Base-by-base conservation (phyloP, 2,329 filamentous ascomycete genomes). In the Pestalotiopsis sp. region DNA sequence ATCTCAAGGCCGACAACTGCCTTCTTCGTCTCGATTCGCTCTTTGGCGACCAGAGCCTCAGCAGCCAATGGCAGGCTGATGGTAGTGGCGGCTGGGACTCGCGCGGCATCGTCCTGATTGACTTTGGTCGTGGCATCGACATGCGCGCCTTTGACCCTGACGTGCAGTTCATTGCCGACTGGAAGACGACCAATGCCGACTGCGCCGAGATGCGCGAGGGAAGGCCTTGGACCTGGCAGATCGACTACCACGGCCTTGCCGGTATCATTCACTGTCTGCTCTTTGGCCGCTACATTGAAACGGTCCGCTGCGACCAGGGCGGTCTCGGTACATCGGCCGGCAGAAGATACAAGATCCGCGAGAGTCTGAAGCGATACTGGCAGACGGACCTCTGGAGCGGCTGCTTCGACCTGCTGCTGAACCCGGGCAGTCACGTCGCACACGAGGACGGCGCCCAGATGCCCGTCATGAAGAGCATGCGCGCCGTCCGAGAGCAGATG, bases 131-230 rank as follows among this genome's bases (percentile, higher is more conserved):
- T 1, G 93, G 90, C 64, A 97, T 99, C 78, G 96, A 99, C 81
- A 97, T 98, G 93, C 90, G 89, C 68, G 90, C 89, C 3, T 99
- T 98, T 83, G 81, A 82, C 3, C 86, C 91, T 0, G 88, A 91
- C 57, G 93, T 95, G 12, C 91, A 91, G 73, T 99, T 99, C 84
- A 90, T 98, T 69, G 96, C 95, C 0, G 96, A 99, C 82, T 99
- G 96, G 96, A 93, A 96, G 80, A 94, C 93, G 0, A 89, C 88
- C 17, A 87, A 92, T 27, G 91, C 94, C 66, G 96, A 99, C 81
- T 99, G 96, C 80, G 92, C 93, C 20, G 96, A 99, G 84, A 97
- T 98, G 88, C 92, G 95, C 61, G 95, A 99, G 82, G 88, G 94
- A 68, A 88, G 95, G 1, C 94, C 95, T 0, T 99, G 96, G 96